A percentile compares a stretch with the other conserved stretches of the same genome.
phyloP scores from a whole-genome alignment of 78 protist genomes.

The Dictyostelium capitatum region DNA sequence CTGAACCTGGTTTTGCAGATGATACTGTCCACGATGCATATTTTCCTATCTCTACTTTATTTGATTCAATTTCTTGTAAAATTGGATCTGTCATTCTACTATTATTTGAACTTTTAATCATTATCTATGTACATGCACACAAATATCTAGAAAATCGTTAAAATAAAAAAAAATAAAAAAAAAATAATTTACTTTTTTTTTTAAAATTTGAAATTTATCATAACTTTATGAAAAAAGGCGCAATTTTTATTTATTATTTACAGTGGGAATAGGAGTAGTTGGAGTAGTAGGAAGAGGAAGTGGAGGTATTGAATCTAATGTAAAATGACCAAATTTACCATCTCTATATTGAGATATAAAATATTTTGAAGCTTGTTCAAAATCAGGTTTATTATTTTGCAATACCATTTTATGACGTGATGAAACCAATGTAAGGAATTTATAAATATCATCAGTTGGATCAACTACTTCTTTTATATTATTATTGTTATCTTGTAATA shows the following conservation, averaged over 20 bases:
- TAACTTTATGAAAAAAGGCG: too few relatives aligned
- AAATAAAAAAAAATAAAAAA: neutral
- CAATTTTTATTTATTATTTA: neutral
- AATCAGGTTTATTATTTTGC: neutral
- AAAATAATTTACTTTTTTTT: neutral
- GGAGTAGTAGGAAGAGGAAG: too few relatives aligned
- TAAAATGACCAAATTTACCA: conserved; percentile 49
- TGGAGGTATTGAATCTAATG: conserved; percentile 27
- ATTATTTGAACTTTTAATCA: conserved; percentile 21
- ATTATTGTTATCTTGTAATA: neutral
- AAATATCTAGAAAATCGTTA: neutral
- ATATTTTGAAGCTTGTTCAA: conserved; percentile 28
- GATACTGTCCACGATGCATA: conserved; percentile 71
- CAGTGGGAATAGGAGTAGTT: neutral
- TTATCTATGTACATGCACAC: neutral
- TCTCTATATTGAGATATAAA: conserved; percentile 38
- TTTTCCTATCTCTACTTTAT: conserved; percentile 58
- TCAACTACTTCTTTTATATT: neutral
- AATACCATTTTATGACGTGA: neutral
- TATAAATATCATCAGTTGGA: conserved; percentile 48
- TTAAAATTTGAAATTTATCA: neutral
- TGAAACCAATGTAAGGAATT: neutral
- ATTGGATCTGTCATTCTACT: neutral
- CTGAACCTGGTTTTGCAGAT: conserved; percentile 80
- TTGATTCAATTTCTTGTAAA: neutral